Conservation (phyloP, 2,329 filamentous ascomycete species). For the Claviceps spartinae region DNA sequence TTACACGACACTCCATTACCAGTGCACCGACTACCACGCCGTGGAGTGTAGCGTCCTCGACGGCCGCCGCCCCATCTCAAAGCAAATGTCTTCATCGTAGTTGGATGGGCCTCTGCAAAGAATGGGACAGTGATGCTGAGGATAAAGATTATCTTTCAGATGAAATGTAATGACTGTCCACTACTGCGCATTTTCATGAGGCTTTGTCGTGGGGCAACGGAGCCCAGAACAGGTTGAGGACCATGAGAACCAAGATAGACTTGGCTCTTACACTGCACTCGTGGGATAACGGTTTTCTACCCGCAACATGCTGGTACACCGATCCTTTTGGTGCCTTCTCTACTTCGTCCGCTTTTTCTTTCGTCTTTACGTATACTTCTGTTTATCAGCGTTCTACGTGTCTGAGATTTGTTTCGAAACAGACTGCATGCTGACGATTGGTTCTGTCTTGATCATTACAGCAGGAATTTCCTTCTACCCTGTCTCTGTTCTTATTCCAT, state of each 20-base stretch:
- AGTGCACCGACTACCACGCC: slow-evolving; percentile 16
- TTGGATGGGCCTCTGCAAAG: slow-evolving; percentile 30
- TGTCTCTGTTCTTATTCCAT: not conserved
- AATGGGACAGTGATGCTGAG: slow-evolving; percentile 18
- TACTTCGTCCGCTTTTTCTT: not conserved
- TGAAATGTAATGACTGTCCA: slow-evolving; percentile 15
- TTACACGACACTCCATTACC: slow-evolving; percentile 13
- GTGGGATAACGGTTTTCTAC: not conserved
- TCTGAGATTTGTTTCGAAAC: not conserved
- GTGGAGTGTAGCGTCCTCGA: slow-evolving; percentile 16
- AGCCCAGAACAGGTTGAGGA: not conserved
- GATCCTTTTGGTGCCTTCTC: not conserved
- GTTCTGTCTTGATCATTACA: not conserved
- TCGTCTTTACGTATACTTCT: not conserved
- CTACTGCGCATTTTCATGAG: not conserved
- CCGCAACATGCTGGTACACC: not conserved
- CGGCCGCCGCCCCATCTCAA: slow-evolving; percentile 12
- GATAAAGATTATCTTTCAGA: slow-evolving; percentile 14
- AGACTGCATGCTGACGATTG: not conserved
- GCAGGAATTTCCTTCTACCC: not conserved
- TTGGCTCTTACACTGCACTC: not conserved
- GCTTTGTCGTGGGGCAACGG: not conserved
- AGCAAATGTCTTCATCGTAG: slow-evolving; percentile 22
- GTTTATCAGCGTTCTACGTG: not conserved
- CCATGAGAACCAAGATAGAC: not conserved